Evolutionary conservation across 352 stramenopile genomes (phyloP), one percentile per base, ranked within the genome.

Genomic region (Phytophthora podocarpi): DNA sequence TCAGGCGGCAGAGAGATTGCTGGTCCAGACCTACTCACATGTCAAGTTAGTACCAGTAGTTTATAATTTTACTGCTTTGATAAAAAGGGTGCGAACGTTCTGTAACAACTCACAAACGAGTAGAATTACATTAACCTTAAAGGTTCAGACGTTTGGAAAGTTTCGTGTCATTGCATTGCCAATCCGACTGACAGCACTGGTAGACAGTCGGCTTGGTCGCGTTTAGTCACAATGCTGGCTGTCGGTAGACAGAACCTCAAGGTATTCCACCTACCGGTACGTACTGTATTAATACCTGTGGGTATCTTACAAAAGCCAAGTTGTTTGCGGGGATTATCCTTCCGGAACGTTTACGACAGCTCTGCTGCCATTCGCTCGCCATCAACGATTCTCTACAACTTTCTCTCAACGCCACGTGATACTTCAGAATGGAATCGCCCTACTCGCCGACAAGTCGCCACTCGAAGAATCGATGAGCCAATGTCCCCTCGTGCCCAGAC

Each of bases 331-430:
- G 35, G 40, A 30, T 36, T 45, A 32, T 55, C 32, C 7, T 4
- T 51, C 35, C 27, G 2, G 18, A 51, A 40, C 28, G 43, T 54
- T 65, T 65, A 65, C 57, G 39, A 64, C 11, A 6, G 57, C 59
- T 54, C 16, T 60, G 49, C 27, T 47, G n/a, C 24, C 9, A 48
- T 35, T 46, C 26, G 49, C 55, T 51, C 43, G 45, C 45, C 30
- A 53, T 65, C 47, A 32, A 26, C 23, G 32, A 58, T 52, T 48
- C n/a, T 20, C 21, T 2, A 2, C 15, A 61, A 12, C 31, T 21
- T 41, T 54, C 16, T 48, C 43, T 63, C 59, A 68, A 63, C 37
- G 37, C 56, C 56, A 58, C 56, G 36, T 58, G 56, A 64, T 64
- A 58, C 35, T 46, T 45, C 39, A 69, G 9, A 50, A 49, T 18